Evolutionary conservation across 495 filamentous ascomycete species (phyloP), one percentile per base, ranked within the genome.

Genomic region (Entonaema liquescens): DNA sequence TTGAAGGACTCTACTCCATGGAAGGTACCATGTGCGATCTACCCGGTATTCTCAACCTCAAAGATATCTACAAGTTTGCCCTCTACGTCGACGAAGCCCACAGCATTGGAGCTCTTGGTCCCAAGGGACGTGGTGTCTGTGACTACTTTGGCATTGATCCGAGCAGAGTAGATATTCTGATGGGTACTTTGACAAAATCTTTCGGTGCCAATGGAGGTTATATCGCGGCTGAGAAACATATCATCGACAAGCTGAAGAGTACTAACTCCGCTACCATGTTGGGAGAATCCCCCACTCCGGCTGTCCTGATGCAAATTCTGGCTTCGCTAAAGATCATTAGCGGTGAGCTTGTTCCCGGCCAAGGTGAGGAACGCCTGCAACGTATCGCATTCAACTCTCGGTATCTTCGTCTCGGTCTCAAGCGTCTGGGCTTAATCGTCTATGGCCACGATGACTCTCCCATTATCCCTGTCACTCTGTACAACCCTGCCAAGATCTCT

Each of bases 161-260:
- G 17, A 79, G 87, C 17, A 91, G 97, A 72, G 89, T 98, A 17
- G 95, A 99, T 80, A 91, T 99, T 73, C 89, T 99, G 49, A 99
- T 99, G 95, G 95, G 95, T 63, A 99, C 95, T 15, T 82, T 99
- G 56, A 99, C 95, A 57, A 99, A 99, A 80, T 97, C 96, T 0
- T 99, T 99, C 72, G 95, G 95, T 74, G 95, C 95, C 74, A 99
- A 99, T 74, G 95, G 95, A 77, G 95, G 95, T 55, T 99, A 99
- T 79, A 86, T 99, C 74, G 93, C 95, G 5, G 95, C 89, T 11
- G 92, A 96, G 67, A 96, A 95, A 82, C 84, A 86, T 54, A 92
- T 98, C 81, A 94, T 99, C 73, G 92, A 96, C 78, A 94, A 95
- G 78, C 90, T 99, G 35, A 88, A 91, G 47, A 86, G 87, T 62